Conservation (phyloP, 2,329 filamentous ascomycete genomes). For the Colletotrichum sojae region DNA sequence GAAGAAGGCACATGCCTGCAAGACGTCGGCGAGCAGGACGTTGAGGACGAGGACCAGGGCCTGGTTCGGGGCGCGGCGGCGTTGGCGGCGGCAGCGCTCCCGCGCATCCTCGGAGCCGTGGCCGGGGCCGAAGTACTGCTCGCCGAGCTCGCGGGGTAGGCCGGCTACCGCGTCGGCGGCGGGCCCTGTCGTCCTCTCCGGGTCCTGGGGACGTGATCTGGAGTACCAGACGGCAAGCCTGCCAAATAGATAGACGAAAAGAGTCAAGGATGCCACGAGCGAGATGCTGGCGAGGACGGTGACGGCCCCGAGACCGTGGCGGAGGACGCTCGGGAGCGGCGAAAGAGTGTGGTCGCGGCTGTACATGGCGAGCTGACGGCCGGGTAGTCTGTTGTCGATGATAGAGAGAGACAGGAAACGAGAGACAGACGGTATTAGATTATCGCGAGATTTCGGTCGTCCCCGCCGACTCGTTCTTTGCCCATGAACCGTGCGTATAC, state of each 20-base stretch:
- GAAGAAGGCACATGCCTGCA: constrained; percentile 69
- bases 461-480: constrained; percentile 21
- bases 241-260: constrained; percentile 53
- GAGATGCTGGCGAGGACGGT: constrained; percentile 52
- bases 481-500: too few relatives aligned
- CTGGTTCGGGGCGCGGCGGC: constrained; percentile 59
- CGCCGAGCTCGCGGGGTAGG: constrained; percentile 44
- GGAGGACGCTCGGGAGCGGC: constrained; percentile 52
- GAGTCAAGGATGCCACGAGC: constrained; percentile 50
- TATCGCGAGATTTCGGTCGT: constrained; percentile 9
- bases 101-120: constrained; percentile 19
- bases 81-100: too few relatives aligned
- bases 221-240: constrained; percentile 54
- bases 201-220: constrained; percentile 48
- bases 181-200: constrained; percentile 38
- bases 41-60: constrained; percentile 73
- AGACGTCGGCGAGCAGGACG: constrained; percentile 70
- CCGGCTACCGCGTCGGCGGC: constrained; percentile 7
- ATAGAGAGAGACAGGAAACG: neutral
- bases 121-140: constrained; percentile 36
- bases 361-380: constrained; percentile 7
- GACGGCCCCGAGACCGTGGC: constrained; percentile 54
- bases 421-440: neutral
- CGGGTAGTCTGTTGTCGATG: neutral
- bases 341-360: constrained; percentile 45